Evolutionary conservation across 306 rosid genomes (phyloP).

Genomic region (Hippophae gyantsensis): DNA sequence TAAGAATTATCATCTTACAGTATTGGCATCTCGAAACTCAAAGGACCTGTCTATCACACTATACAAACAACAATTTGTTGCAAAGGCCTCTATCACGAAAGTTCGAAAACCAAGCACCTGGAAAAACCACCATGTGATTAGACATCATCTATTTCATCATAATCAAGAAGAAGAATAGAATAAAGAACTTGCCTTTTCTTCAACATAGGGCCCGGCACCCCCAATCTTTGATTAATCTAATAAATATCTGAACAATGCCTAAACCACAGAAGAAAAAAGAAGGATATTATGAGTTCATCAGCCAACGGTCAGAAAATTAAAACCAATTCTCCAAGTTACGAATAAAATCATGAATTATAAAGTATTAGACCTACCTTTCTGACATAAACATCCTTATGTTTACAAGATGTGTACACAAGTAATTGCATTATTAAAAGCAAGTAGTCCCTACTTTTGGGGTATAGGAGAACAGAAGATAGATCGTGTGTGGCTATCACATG

Average conservation of each 20-base stretch:
- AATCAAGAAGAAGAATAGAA: constrained; percentile 8
- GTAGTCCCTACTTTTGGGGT: constrained; percentile 66
- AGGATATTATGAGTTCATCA: background rate
- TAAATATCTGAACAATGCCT: constrained; percentile 89
- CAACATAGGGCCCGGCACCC: constrained; percentile 52
- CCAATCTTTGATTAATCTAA: constrained; percentile 85
- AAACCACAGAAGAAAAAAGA: constrained; percentile 10
- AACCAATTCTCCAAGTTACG: background rate
- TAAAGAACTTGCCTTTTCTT: constrained; percentile 55
- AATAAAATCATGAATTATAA: constrained; percentile 7
- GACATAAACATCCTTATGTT: constrained; percentile 73
- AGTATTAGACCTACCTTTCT: constrained; percentile 56
- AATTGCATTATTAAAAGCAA: constrained; percentile 76
- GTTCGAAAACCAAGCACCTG: constrained; percentile 92
- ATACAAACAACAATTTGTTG: constrained; percentile 80
- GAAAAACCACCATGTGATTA: background rate
- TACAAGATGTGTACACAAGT: constrained; percentile 68
- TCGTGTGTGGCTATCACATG: constrained; percentile 76
- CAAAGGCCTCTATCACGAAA: constrained; percentile 71
- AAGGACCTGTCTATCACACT: constrained; percentile 88
- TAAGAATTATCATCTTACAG: constrained; percentile 51
- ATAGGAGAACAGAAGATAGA: constrained; percentile 67
- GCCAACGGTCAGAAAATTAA: constrained; percentile 1
- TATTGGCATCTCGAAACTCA: constrained; percentile 81
- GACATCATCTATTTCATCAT: constrained; percentile 2